Base-by-base conservation (phyloP, 352 stramenopile genomes). In the Globisporangium solare region DNA sequence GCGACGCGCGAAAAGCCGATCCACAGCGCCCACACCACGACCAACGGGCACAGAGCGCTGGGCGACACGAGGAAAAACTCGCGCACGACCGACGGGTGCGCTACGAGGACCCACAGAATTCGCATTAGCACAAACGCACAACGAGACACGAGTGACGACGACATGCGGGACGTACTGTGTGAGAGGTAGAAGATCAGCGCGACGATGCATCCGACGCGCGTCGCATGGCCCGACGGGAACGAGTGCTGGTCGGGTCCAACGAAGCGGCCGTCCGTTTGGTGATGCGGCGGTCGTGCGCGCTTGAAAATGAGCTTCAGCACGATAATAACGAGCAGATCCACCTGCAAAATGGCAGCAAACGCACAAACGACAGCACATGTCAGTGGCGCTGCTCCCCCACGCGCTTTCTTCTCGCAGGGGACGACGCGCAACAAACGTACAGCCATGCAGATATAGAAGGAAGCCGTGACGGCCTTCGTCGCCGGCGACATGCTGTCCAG, bases 201-300 rank as follows among this genome's bases (percentile, higher is more conserved):
- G 24, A 90, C 66, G 58, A 94, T 74, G 50, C 78, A 80, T 68
- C 82, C 89, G 21, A 76, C 75, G 54, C 84, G 82, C 40, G 84
- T 92, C 5, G 82, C 84, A 64, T 94, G 84, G 42, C 84, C 84
- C 3, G 84, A 94, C 11, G 84, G 84, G 67, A 94, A 94, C 60
- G 84, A 94, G 60, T 92, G 83, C 68, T 94, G 76, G 65, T 94
- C 84, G 0, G 84, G 81, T 0, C 84, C 84, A 27, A 91, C 79
- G 53, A 94, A 94, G 40, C 84, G 78, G 43, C 76, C 62, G 56
- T 94, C 82, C 43, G 66, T 71, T 39, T 77, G 57, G 65, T 94
- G 84, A 57, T 91, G 86, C n/a, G 79, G 79, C 31, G 84, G 84
- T 0, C 84, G 73, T 13, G 79, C 58, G 49, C 84, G 84, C 55